Evolutionary conservation across 2,329 filamentous ascomycete genomes (phyloP), one percentile per base, ranked within the genome.

Genomic region (Bretziella fagacearum): DNA sequence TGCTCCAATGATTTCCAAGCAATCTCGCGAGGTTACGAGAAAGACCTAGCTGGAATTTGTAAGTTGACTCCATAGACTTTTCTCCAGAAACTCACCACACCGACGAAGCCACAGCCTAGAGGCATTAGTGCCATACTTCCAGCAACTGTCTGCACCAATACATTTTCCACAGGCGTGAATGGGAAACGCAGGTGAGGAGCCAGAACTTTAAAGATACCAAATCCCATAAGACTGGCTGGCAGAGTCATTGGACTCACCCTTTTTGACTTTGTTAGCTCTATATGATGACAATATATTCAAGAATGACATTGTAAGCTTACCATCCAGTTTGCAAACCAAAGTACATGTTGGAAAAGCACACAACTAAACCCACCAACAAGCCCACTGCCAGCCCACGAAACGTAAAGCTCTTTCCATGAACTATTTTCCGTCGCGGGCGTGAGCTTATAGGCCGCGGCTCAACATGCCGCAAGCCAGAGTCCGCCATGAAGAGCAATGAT

Each of bases 261-360:
- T 25, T 15, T 15, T 7, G 13, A 39, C 15, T 26, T 39, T 40
- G 13, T 22, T 15, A 46, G 20, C n/a, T 3, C 20, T 7, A 36
- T 13, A 20, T 7, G n/a, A 7, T 3, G 33, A 42, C 11, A 39
- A 39, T 18, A 13, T 3, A 26, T 18, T n/a, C 5, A 11, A 26
- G 3, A 11, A 13, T 17, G 17, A 35, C 26, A 22, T 22, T 33
- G 20, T 29, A 33, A 48, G n/a, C 52, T 50, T 46, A 51, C 69
- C 68, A 73, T 52, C 68, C 67, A 23, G 84, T 93, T 64, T 96
- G 91, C 26, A 98, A 69, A n/a, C 91, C 91, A 60, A 98, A 98
- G 62, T 96, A 98, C 69, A 93, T 95, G 60, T 98, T 98, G 45
- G 84, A 93, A 60, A 94, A 94, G 59, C 84, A 91, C 57, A 96